Conservation (phyloP, 2,329 filamentous ascomycete species). For the Monosporascus ibericus region DNA sequence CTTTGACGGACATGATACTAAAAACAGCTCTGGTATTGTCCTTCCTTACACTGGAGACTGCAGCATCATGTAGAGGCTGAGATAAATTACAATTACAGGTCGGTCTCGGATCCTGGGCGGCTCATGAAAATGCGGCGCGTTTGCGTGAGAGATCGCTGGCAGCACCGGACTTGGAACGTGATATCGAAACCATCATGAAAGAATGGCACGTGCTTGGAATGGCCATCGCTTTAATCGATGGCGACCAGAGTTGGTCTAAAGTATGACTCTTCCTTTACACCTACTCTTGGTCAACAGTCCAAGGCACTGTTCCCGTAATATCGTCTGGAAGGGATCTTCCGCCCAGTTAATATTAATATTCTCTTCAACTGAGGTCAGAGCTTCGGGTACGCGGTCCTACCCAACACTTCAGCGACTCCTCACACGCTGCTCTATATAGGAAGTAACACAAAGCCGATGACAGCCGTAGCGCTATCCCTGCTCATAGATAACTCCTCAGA, state of each 20-base stretch:
- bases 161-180: not conserved
- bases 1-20: too few species aligned
- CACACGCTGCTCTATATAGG: slow-evolving; percentile 49
- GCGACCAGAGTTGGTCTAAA: slow-evolving; percentile 28
- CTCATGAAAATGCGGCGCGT: too few species aligned
- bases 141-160: too few species aligned
- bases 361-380: slow-evolving; percentile 27
- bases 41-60: too few species aligned
- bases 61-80: too few species aligned
- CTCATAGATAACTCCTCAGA: slow-evolving; percentile 40
- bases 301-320: too few species aligned
- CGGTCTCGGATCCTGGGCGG: too few species aligned
- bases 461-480: slow-evolving; percentile 41
- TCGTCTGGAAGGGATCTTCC: too few species aligned
- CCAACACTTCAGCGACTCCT: slow-evolving; percentile 30
- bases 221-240: slow-evolving; percentile 34
- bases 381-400: slow-evolving; percentile 30
- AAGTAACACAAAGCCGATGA: slow-evolving; percentile 52
- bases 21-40: too few species aligned
- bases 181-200: slow-evolving; percentile 24
- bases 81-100: too few species aligned
- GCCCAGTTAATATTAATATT: too few species aligned
- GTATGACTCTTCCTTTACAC: slow-evolving; percentile 13
- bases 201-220: slow-evolving; percentile 35
- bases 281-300: too few species aligned